These are phyloP conservation scores for Magnusiomyces tetraspermus DNA, from an alignment of 1,139 yeast species.

Conservation along the genomic window DNA sequence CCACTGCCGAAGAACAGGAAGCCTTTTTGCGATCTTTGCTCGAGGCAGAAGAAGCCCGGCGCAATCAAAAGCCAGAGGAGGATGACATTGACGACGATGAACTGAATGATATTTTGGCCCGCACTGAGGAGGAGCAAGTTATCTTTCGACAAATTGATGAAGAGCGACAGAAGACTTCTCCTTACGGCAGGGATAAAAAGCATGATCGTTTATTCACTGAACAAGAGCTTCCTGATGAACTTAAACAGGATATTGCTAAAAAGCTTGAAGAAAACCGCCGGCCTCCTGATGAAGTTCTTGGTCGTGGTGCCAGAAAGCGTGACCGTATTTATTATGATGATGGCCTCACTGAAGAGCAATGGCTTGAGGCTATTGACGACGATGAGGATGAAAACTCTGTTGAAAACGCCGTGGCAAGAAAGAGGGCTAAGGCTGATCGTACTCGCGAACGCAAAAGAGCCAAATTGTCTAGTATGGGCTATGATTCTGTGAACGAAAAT, in stretches of 20 bases:
- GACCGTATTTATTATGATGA: conserved; percentile 78
- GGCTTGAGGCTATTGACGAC: conserved; percentile 62
- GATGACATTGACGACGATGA: conserved; percentile 49
- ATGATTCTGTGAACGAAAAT: conserved; percentile 18
- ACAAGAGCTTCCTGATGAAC: conserved; percentile 70
- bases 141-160: conserved; percentile 61
- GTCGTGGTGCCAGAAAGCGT: conserved; percentile 72
- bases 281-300: conserved; percentile 39
- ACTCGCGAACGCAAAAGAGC: conserved; percentile 24
- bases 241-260: conserved; percentile 54
- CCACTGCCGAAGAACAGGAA: conserved; percentile 95
- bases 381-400: conserved; percentile 53
- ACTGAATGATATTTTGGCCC: conserved; percentile 76
- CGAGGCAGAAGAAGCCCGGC: conserved; percentile 62
- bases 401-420: conserved; percentile 60
- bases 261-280: conserved; percentile 60
- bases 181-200: conserved; percentile 34
- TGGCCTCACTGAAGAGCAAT: conserved; percentile 89
- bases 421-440: conserved; percentile 38
- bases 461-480: conserved; percentile 1
- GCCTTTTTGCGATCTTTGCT: conserved; percentile 76
- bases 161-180: conserved; percentile 43
- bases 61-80: conserved; percentile 51
- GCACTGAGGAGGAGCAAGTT: conserved; percentile 62
- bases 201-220: conserved; percentile 53